Evolutionary conservation across 2,329 filamentous ascomycete genomes (phyloP), one percentile per base, ranked within the genome.

Genomic region (Lachnellula hyalina): DNA sequence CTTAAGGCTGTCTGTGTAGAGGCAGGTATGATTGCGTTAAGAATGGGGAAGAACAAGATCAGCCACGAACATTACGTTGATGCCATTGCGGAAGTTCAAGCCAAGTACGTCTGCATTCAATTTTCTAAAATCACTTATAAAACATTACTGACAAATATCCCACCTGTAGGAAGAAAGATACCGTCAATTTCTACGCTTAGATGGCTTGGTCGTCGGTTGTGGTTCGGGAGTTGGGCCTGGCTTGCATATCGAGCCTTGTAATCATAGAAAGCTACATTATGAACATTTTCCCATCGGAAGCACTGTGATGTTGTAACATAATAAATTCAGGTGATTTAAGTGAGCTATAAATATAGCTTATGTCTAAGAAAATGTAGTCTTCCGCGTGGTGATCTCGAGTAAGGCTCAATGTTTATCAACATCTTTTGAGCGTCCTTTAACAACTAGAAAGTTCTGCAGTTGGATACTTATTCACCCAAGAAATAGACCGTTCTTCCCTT

Each of bases 51-150:
- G 80, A 91, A 87, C 75, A 96, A 96, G 82, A 94, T 99, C 69
- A 89, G 88, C 57, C 94, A 99, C 72, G 94, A 99, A 77, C 90
- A 99, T 74, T 99, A 97, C 70, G 94, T 99, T 49, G 94, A 99
- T 78, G 94, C 94, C 58, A 97, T 99, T 72, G 83, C 91, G 38
- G 94, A 99, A 75, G 94, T 99, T 65, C 90, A 92, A 73, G 86
- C 87, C 60, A 49, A 36, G 17, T 46, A 46, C 19, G 17, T 23
- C 19, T 14, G 6, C n/a, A 5, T 7, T 25, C n/a, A 8, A 6
- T 40, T 40, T 17, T 46, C 5, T 46, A 7, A 6, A n/a, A 17
- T 14, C 11, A 12, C 15, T 25, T 19, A 11, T 14, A 1, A 32
- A 32, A 32, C 28, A 32, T 32, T 32, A 9, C 19, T 40, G 36